Base-by-base conservation (phyloP, 257 asterid genomes). In the Pogostemon cablin region DNA sequence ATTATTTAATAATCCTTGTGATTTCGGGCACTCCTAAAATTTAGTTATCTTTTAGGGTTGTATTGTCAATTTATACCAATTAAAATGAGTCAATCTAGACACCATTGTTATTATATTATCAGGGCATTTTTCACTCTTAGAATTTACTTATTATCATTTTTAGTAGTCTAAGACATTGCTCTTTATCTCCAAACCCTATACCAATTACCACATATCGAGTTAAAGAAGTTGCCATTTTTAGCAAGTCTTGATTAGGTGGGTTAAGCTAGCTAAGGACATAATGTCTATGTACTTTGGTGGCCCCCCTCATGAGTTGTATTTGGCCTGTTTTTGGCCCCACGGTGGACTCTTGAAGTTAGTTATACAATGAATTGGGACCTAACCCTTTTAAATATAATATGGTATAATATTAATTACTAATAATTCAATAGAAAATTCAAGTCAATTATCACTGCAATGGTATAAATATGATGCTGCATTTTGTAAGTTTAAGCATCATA, bases 251-350 rank as follows among this genome's bases (percentile, higher is more conserved):
- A 60, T 47, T 65, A 61, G 63, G 62, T 72, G 65, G 69, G 34
- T 47, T 12, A 39, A 32, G 7, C 64, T 25, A 25, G 40, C 75
- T 75, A 52, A 81, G 37, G n/a, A 53, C 39, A 75, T 76, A 48
- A 74, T 73, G 79, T 82, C 87, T 25, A 79, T 83, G 86, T 77
- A 79, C 74, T 76, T 55, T 72, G 74, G 74, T 35, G 44, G 74
- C 80, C 74, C 74, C 73, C 67, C 0, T 7, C 6, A 58, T 85
- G 86, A 84, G 96, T 69, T 90, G 97, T 88, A 60, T 64, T 72
- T 79, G 82, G 84, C 85, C 84, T 87, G 88, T 72, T 79, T 62
- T 54, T 73, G 80, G 83, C 76, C 93, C 88, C 80, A 76, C 84
- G 59, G 61, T 79, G 75, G 84, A 82, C 92, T 76, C 75, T 72